These are phyloP conservation scores for Hyphopichia buzzinii DNA, from an alignment of 1,139 yeast genomes.

Conservation along the genomic window DNA sequence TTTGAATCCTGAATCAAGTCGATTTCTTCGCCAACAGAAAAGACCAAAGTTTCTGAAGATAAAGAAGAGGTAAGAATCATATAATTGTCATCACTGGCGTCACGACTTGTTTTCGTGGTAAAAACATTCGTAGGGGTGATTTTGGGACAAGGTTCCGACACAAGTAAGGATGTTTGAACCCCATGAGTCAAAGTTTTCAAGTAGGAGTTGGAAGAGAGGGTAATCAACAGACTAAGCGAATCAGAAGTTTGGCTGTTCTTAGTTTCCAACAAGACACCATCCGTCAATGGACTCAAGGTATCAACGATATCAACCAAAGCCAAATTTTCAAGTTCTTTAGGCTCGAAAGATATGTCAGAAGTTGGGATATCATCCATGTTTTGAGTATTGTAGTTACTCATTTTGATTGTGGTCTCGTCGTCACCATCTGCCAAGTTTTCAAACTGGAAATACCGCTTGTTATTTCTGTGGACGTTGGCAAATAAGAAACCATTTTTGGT, in stretches of 20 bases:
- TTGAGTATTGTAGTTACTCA: constrained; percentile 17
- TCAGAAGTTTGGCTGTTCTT: constrained; percentile 32
- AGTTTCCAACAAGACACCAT: constrained; percentile 39
- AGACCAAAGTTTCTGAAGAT: constrained; percentile 58
- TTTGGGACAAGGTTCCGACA: constrained; percentile 67
- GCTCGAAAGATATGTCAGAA: constrained; percentile 13
- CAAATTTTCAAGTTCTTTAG: constrained; percentile 51
- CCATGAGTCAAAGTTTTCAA: constrained; percentile 60
- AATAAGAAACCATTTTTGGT: constrained; percentile 75
- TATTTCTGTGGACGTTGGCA: constrained; percentile 62
- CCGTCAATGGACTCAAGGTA: constrained; percentile 58
- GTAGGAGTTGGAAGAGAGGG: constrained; percentile 36
- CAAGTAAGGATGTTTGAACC: constrained; percentile 57
- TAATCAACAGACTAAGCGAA: constrained; percentile 34
- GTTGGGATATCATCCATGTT: neutral
- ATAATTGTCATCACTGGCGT: constrained; percentile 57
- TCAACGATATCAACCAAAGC: constrained; percentile 54
- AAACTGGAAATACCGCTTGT: constrained; percentile 70
- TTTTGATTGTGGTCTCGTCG: constrained; percentile 20
- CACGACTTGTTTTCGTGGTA: constrained; percentile 49
- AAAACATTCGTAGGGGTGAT: constrained; percentile 57
- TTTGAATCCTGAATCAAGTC: constrained; percentile 74
- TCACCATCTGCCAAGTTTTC: constrained; percentile 64
- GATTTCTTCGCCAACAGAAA: constrained; percentile 76
- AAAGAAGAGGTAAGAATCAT: constrained; percentile 66